Base-by-base conservation (phyloP, 495 filamentous ascomycete species). In the Talaromyces trachyspermus region DNA sequence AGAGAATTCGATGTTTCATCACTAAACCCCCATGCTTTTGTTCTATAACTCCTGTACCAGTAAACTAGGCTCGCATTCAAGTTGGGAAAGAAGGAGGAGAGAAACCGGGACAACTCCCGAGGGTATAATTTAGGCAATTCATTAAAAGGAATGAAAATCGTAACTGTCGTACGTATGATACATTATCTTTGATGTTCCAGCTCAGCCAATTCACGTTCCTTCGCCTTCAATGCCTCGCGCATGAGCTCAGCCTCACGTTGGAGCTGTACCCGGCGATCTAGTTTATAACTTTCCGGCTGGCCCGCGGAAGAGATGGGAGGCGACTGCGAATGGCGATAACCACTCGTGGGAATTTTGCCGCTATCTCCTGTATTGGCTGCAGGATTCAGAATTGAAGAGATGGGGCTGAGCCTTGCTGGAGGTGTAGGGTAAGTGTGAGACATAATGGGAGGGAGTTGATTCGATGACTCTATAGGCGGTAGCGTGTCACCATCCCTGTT, bases 171-270 rank as follows among this genome's bases (percentile, higher is more conserved):
- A 50, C 3, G 44, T 15, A 18, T n/a, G 27, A 9, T 12, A 32
- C n/a, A 30, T 46, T 11, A 20, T 48, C 17, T 49, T 46, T 54
- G 60, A 23, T 63, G 59, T 41, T 64, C 74, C 53, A 89, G 61
- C 54, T 84, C 84, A 20, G 84, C 84, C 48, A 94, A 62, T 48
- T 94, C 88, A 43, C 81, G 75, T 62, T 95, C 87, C 58, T 88
- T 91, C 18, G 79, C 80, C 15, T 77, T 74, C 27, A 95, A 65
- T 57, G 83, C 68, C 55, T 85, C 80, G 24, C 86, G 76, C 77
- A 94, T 90, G 47, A 72, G 69, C 57, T 91, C 84, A 0, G 83
- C 78, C 63, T 95, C 88, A 2, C 80, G 72, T 57, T 84, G 76
- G 43, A 94, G 66, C 50, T 79, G 71, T 17, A 78, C 78, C 24